Conservation (phyloP, 495 filamentous ascomycete genomes). For the Hypoxylon crocopeplum region DNA sequence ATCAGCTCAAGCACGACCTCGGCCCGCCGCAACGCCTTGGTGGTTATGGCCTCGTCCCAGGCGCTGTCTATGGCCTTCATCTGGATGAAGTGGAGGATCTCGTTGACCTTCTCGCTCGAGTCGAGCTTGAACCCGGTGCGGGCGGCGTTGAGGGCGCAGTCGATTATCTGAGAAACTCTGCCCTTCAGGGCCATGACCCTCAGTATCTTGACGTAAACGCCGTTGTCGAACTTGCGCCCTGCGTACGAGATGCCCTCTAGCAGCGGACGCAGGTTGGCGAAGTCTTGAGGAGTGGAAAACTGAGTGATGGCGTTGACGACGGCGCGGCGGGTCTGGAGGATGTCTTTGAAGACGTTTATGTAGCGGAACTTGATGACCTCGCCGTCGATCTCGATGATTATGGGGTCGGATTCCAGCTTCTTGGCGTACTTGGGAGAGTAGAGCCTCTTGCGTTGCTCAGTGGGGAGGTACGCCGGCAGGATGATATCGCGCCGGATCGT, state of each 20-base stretch:
- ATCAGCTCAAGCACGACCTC: slow-evolving; percentile 59
- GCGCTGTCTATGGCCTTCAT: slow-evolving; percentile 49
- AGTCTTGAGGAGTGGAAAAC: slow-evolving; percentile 66
- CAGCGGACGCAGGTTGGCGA: slow-evolving; percentile 63
- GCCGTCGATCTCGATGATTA: slow-evolving; percentile 65
- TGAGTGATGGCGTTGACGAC: slow-evolving; percentile 50
- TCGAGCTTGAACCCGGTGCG: slow-evolving; percentile 61
- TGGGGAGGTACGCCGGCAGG: slow-evolving; percentile 66
- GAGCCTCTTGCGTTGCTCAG: slow-evolving; percentile 61
- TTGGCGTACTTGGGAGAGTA: slow-evolving; percentile 58
- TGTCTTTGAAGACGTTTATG: slow-evolving; percentile 44
- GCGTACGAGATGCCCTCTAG: slow-evolving; percentile 63
- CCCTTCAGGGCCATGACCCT: slow-evolving; percentile 49
- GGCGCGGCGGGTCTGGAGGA: slow-evolving; percentile 43
- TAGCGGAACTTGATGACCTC: slow-evolving; percentile 63
- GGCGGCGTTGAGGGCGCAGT: slow-evolving; percentile 54
- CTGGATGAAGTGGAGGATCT: slow-evolving; percentile 61
- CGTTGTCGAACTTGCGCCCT: slow-evolving; percentile 38
- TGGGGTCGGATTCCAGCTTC: slow-evolving; percentile 62
- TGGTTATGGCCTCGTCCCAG: slow-evolving; percentile 47
- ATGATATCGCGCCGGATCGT: slow-evolving; percentile 69
- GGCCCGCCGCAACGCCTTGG: slow-evolving; percentile 50
- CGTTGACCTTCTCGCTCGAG: slow-evolving; percentile 45
- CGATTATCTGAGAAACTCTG: slow-evolving; percentile 57
- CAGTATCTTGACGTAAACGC: slow-evolving; percentile 49